These are phyloP conservation scores for Penicillium paradoxum DNA, from an alignment of 495 filamentous ascomycete genomes.

Conservation along the genomic window DNA sequence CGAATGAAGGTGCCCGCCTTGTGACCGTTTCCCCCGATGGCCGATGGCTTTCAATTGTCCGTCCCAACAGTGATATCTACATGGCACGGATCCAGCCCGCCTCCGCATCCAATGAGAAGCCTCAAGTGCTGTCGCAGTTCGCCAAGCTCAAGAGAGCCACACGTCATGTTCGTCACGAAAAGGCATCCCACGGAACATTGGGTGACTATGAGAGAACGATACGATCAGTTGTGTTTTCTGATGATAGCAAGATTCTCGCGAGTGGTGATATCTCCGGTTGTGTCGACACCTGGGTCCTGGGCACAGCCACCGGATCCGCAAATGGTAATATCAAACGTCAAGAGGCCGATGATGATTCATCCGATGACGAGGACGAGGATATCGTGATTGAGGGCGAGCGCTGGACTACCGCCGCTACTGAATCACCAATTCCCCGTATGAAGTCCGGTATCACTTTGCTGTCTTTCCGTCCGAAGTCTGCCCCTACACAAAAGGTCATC, in stretches of 20 bases:
- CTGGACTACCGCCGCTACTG: conserved; percentile 65
- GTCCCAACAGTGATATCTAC: conserved; percentile 45
- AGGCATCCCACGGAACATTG: conserved; percentile 57
- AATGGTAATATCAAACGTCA: conserved; percentile 28
- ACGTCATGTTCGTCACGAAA: conserved; percentile 50
- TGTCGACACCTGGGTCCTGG: conserved; percentile 79
- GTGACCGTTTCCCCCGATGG: conserved; percentile 49
- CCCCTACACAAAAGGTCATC: conserved; percentile 21
- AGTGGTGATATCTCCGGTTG: conserved; percentile 77
- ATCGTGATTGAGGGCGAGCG: conserved; percentile 42
- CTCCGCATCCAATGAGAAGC: conserved; percentile 30
- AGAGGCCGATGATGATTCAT: conserved; percentile 49
- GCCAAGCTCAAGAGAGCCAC: conserved; percentile 54
- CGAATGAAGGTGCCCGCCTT: conserved; percentile 58
- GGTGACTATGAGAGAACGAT: conserved; percentile 77
- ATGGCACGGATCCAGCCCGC: conserved; percentile 41
- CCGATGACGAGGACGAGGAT: conserved; percentile 45
- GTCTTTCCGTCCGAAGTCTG: conserved; percentile 60
- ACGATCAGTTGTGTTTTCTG: conserved; percentile 69
- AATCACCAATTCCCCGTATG: conserved; percentile 71
- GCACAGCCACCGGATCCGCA: conserved; percentile 43
- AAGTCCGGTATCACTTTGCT: conserved; percentile 63
- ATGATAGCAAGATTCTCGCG: conserved; percentile 72
- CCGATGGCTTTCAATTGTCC: conserved; percentile 53
- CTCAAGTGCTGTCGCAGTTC: conserved; percentile 43